phyloP scores from a whole-genome alignment of 208 protist species.

The Crithidia expoeki region DNA sequence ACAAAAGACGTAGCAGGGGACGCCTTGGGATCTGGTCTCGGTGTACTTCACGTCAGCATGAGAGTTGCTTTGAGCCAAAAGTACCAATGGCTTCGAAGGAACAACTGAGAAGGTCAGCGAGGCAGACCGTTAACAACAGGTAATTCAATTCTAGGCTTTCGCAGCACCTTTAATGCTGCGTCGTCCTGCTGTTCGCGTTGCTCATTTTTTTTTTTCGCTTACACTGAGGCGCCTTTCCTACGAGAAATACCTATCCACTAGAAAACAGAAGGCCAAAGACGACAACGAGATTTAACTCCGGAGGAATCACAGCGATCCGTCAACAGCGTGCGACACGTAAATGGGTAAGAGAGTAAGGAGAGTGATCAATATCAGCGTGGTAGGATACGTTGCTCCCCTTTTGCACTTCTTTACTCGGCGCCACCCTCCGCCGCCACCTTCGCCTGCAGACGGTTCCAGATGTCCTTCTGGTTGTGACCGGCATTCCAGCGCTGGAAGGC shows the following conservation, averaged over 20 bases:
- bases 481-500: conserved; percentile 78
- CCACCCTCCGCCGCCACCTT: conserved; percentile 64
- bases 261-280: conserved; percentile 13
- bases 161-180: no score
- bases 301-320: background rate
- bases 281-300: conserved; percentile 8
- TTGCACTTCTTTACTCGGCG: conserved; percentile 37
- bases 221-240: conserved; percentile 6
- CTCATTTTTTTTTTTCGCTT: background rate
- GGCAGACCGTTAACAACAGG: no score
- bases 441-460: conserved; percentile 84
- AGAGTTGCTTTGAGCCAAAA: no score
- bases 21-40: no score
- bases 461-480: conserved; percentile 85
- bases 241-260: conserved; percentile 9
- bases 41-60: no score
- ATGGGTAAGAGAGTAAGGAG: background rate
- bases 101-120: no score
- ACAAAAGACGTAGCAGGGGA: no score
- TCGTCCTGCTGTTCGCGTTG: background rate
- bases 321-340: background rate
- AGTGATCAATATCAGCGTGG: no score
- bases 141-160: background rate
- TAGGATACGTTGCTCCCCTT: no score
- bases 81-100: no score